Conservation (phyloP, 306 rosid species). For the Lathyrus sativus region DNA sequence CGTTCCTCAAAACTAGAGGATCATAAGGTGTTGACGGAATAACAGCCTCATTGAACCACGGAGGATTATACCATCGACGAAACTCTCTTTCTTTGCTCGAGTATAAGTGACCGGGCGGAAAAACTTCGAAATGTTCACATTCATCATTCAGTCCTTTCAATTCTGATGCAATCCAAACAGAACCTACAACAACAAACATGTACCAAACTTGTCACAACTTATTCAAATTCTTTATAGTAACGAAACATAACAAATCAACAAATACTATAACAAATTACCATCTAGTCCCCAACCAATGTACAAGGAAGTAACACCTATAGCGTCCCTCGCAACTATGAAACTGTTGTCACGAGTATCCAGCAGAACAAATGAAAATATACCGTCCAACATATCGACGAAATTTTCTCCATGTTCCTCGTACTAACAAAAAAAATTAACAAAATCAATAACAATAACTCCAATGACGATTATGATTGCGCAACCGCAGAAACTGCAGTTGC, state of each 20-base stretch:
- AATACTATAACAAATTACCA: conserved; percentile 48
- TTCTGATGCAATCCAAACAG: conserved; percentile 90
- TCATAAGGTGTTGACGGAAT: conserved; percentile 87
- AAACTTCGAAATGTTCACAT: conserved; percentile 80
- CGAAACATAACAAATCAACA: neutral
- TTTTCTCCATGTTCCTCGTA: conserved; percentile 87
- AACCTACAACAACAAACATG: conserved; percentile 52
- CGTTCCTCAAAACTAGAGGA: conserved; percentile 70
- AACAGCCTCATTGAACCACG: conserved; percentile 74
- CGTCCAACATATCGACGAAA: conserved; percentile 88
- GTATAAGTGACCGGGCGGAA: conserved; percentile 93
- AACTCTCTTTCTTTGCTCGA: conserved; percentile 81
- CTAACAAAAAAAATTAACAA: conserved; percentile 38
- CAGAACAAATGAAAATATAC: conserved; percentile 85
- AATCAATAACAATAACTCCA: conserved; percentile 20
- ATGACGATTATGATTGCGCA: neutral
- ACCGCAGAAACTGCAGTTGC: no score
- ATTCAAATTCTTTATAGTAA: neutral
- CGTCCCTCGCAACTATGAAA: conserved; percentile 90
- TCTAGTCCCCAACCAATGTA: conserved; percentile 97
- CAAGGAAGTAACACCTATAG: conserved; percentile 89
- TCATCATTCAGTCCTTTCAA: conserved; percentile 86
- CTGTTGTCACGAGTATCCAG: conserved; percentile 94
- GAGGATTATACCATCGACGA: conserved; percentile 85
- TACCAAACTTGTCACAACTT: neutral